Conservation (phyloP, 2,329 filamentous ascomycete species). For the Hypoxylon rubiginosum region DNA sequence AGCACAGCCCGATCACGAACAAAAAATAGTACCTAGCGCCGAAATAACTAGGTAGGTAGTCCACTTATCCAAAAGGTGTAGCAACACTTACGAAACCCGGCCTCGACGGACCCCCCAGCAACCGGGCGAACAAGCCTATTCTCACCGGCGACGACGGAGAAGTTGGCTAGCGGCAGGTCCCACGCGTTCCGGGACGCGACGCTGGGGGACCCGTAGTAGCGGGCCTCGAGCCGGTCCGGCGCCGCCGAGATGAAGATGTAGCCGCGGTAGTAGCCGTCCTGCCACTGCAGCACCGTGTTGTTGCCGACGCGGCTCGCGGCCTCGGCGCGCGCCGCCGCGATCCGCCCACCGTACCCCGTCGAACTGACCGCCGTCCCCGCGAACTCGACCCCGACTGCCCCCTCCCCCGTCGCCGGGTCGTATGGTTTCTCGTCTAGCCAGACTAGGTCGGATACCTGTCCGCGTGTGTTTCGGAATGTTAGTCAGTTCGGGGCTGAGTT, state of each 20-base stretch:
- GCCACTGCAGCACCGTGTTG: slow-evolving; percentile 78
- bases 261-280: slow-evolving; percentile 79
- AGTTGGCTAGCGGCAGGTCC: slow-evolving; percentile 77
- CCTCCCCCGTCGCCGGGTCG: slow-evolving; percentile 64
- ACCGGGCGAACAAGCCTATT: slow-evolving; percentile 67
- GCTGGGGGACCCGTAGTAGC: slow-evolving; percentile 73
- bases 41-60: no score
- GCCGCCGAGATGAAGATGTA: slow-evolving; percentile 76
- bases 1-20: no score
- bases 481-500: neutral
- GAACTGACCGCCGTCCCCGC: slow-evolving; percentile 77
- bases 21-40: no score
- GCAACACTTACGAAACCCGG: slow-evolving; percentile 58
- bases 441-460: slow-evolving; percentile 64
- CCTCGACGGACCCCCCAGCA: slow-evolving; percentile 61
- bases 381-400: slow-evolving; percentile 73
- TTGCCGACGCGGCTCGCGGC: slow-evolving; percentile 59
- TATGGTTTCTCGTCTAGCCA: slow-evolving; percentile 70
- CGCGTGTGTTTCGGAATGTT: slow-evolving; percentile 13
- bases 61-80: neutral
- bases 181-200: slow-evolving; percentile 70
- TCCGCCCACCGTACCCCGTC: slow-evolving; percentile 70
- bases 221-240: slow-evolving; percentile 69
- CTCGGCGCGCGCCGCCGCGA: slow-evolving; percentile 63
- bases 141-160: slow-evolving; percentile 73